Evolutionary conservation across 352 stramenopile genomes (phyloP).

Genomic region (Phytophthora capsici): DNA sequence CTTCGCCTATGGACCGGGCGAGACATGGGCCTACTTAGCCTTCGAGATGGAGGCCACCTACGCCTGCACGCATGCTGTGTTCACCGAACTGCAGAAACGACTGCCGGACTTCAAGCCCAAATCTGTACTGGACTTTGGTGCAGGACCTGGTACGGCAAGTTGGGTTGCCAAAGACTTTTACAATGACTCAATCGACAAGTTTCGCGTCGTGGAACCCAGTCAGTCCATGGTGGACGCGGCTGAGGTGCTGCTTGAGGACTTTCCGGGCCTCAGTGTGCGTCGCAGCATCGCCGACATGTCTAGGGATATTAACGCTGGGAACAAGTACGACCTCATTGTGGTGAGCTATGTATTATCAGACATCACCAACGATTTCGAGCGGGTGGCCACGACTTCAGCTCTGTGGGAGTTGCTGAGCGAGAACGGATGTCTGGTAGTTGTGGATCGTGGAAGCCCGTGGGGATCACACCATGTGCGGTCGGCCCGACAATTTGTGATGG

Average conservation of each 20-base stretch:
- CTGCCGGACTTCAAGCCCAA: conserved; percentile 63
- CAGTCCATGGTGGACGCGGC: conserved; percentile 88
- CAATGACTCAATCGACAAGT: conserved; percentile 61
- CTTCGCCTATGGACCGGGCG: conserved; percentile 69
- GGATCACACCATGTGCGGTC: conserved; percentile 85
- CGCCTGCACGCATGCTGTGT: conserved; percentile 71
- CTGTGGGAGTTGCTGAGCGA: conserved; percentile 85
- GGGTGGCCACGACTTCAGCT: conserved; percentile 75
- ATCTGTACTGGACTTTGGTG: conserved; percentile 82
- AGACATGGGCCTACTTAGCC: conserved; percentile 79
- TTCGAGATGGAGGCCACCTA: conserved; percentile 81
- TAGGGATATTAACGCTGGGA: conserved; percentile 63
- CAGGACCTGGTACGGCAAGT: conserved; percentile 72
- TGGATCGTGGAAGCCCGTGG: conserved; percentile 84
- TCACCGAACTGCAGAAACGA: conserved; percentile 65
- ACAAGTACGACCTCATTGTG: conserved; percentile 82
- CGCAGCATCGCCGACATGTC: conserved; percentile 78
- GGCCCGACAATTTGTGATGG: conserved; percentile 85
- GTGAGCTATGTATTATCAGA: conserved; percentile 82
- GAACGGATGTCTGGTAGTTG: conserved; percentile 72
- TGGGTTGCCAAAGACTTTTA: conserved; percentile 84
- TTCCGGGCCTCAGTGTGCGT: conserved; percentile 76
- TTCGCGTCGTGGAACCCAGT: conserved; percentile 82
- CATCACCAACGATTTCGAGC: conserved; percentile 86
- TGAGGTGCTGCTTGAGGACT: conserved; percentile 72